Evolutionary conservation across 257 asterid genomes (phyloP), one percentile per base, ranked within the genome.

Genomic region (Solanum clarkiae): DNA sequence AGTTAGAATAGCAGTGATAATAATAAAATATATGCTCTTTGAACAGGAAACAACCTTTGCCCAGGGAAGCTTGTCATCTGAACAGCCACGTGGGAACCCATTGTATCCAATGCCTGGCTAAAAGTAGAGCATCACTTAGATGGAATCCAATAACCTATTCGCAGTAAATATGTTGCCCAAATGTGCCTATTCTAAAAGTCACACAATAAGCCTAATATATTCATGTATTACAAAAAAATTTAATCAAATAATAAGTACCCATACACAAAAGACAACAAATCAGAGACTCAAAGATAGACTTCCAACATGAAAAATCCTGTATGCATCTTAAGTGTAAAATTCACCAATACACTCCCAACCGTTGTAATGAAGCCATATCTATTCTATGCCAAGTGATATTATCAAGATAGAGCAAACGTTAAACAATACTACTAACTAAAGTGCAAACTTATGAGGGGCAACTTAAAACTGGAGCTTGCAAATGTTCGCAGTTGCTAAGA

Each of bases 41-140:
- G 69, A 71, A 80, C 13, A 16, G 45, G 45, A 45, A 80, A 89
- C 59, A 86, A 95, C 99, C 98, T 95, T 95, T 70, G 98, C 92
- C 99, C 99, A 95, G 3, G 99, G 98, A 85, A 95, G 96, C 91
- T 92, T 92, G 90, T 95, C 98, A 84, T 95, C 97, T 2, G 99
- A 91, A 89, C 99, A 95, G 57, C 99, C 99, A 84, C 99, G 94
- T 80, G 99, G 99, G 85, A 95, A 95, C 42, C 99, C 99, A 88
- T 95, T 95, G 93, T 94, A 95, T 87, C 99, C 99, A 82, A 95
- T 95, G 85, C 99, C 98, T 95, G 81, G 57, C 53, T 36, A 49
- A 53, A 63, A 70, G 44, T 72, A 45, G 82, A 51, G 45, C 81
- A 66, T 84, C 85, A 83, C 87, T 45, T 85, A 51, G 82, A 86